Evolutionary conservation across 2,329 filamentous ascomycete genomes (phyloP).

Genomic region (Pseudocercospora crystallina): DNA sequence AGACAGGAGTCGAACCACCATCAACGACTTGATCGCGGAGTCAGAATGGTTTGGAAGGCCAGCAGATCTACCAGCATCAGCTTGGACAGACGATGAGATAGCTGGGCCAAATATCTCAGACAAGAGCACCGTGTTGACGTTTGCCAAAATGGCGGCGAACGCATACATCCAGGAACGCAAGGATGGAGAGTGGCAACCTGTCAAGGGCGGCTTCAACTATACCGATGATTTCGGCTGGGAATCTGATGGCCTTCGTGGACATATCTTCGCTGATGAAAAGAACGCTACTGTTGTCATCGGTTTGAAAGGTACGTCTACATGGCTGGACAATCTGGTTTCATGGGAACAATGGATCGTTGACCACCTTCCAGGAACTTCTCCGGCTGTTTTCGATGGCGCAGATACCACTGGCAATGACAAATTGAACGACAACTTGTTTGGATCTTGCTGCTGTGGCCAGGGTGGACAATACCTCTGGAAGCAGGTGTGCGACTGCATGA

Average conservation of each 20-base stretch:
- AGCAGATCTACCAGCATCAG: constrained; percentile 66
- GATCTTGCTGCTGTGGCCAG: constrained; percentile 95
- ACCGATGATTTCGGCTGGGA: constrained; percentile 93
- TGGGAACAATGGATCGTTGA: constrained; percentile 3
- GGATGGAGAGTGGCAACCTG: constrained; percentile 78
- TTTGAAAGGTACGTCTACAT: constrained; percentile 65
- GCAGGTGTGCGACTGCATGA: constrained; percentile 90
- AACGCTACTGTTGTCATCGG: constrained; percentile 90
- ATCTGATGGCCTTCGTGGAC: constrained; percentile 80
- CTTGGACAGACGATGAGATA: constrained; percentile 81
- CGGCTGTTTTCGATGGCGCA: constrained; percentile 92
- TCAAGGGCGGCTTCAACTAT: constrained; percentile 77
- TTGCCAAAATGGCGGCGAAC: constrained; percentile 86
- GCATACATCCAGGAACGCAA: constrained; percentile 77
- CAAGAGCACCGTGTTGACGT: constrained; percentile 76
- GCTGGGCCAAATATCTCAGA: constrained; percentile 79
- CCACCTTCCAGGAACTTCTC: constrained; percentile 32
- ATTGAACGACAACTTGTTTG: constrained; percentile 95
- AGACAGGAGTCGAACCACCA: constrained; percentile 71
- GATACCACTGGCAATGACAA: constrained; percentile 98
- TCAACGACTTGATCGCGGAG: constrained; percentile 75
- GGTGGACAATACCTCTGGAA: constrained; percentile 88
- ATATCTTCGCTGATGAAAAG: constrained; percentile 82
- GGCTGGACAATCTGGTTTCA: not conserved
- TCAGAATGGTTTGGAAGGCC: constrained; percentile 68